Percentiles rank a stretch among this genome's conserved stretches.
phyloP scores from a whole-genome alignment of 148 eudicot species.

The Selenicereus undatus region DNA sequence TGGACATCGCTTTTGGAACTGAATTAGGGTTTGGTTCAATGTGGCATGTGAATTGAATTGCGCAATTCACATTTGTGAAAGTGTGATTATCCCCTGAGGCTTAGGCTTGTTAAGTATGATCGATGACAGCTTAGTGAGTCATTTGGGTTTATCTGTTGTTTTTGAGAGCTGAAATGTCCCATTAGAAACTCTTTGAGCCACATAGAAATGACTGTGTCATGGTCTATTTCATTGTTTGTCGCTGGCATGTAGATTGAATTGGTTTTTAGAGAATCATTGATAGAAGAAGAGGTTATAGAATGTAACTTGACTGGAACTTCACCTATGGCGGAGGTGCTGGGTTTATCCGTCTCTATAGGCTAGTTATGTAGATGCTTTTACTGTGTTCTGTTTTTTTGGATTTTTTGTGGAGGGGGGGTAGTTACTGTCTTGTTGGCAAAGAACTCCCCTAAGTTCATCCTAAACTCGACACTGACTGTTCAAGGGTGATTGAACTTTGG shows the following conservation, averaged over 20 bases:
- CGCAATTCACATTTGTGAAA: not conserved
- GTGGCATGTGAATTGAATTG: not conserved
- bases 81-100: too few relatives aligned
- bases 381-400: not conserved
- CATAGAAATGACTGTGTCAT: not conserved
- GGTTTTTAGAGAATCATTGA: not conserved
- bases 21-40: not conserved
- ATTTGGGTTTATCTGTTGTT: not conserved
- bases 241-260: not conserved
- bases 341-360: not conserved
- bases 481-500: not conserved
- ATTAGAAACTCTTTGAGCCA: not conserved
- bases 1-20: not conserved
- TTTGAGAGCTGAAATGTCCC: not conserved
- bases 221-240: not conserved
- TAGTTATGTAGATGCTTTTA: not conserved
- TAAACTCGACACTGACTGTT: not conserved
- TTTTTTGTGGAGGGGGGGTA: too few relatives aligned
- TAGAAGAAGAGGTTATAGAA: not conserved
- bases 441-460: not conserved
- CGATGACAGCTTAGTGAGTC: not conserved
- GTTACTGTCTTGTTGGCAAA: not conserved
- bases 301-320: not conserved
- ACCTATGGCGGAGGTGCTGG: not conserved
- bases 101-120: not conserved